These are phyloP conservation scores for Brassica balearica DNA, from an alignment of 441 rosid species.

Conservation along the genomic window DNA sequence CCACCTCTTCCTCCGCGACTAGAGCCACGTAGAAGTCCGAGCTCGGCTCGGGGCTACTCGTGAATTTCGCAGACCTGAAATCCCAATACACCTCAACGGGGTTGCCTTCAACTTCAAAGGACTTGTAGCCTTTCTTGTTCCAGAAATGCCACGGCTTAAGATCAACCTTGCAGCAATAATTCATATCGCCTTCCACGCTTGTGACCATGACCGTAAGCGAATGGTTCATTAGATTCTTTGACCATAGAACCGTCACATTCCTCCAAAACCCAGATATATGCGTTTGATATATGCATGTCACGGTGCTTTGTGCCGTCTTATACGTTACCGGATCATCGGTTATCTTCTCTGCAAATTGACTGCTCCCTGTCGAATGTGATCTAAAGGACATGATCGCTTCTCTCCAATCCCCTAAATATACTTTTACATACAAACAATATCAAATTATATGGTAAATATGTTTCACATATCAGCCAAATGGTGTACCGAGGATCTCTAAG, in stretches of 20 bases:
- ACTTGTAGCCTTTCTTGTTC: constrained; percentile 70
- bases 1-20: constrained; percentile 68
- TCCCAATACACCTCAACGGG: constrained; percentile 71
- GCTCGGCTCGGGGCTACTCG: constrained; percentile 59
- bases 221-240: constrained; percentile 70
- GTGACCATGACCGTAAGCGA: constrained; percentile 56
- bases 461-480: constrained; percentile 34
- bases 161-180: constrained; percentile 65
- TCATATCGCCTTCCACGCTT: constrained; percentile 53
- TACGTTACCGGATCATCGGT: constrained; percentile 47
- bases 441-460: background rate
- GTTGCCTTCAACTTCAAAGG: constrained; percentile 59
- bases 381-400: constrained; percentile 45
- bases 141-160: constrained; percentile 83
- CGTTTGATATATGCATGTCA: constrained; percentile 44
- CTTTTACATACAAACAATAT: constrained; percentile 19
- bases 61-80: constrained; percentile 68
- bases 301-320: constrained; percentile 49
- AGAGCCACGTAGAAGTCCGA: constrained; percentile 68
- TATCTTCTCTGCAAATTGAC: constrained; percentile 46
- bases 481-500: constrained; percentile 1
- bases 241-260: constrained; percentile 53
- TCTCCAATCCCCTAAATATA: background rate
- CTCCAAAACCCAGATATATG: constrained; percentile 46
- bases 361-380: constrained; percentile 43